phyloP scores from a whole-genome alignment of 108 stramenopile species.

The Cyclotella sp. region DNA sequence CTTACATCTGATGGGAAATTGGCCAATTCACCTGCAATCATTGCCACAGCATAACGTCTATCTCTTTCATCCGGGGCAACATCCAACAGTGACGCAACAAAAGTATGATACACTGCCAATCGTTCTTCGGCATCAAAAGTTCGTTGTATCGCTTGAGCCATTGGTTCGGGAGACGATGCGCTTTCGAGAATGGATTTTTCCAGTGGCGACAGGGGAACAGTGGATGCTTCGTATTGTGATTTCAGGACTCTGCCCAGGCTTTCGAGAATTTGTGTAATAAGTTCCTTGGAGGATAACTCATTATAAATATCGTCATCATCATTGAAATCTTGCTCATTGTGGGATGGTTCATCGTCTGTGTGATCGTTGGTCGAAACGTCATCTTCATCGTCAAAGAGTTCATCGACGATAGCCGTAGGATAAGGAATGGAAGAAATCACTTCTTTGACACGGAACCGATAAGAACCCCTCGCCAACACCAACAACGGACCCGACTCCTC shows the following conservation, averaged over 20 bases:
- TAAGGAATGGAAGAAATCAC: slow-evolving; percentile 74
- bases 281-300: slow-evolving; percentile 48
- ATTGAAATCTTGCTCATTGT: slow-evolving; percentile 52
- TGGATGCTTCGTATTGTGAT: slow-evolving; percentile 40
- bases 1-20: slow-evolving; percentile 60
- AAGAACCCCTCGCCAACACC: slow-evolving; percentile 69
- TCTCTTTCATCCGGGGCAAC: slow-evolving; percentile 59
- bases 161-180: slow-evolving; percentile 44
- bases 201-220: slow-evolving; percentile 60
- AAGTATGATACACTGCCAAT: slow-evolving; percentile 69
- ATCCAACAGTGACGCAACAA: slow-evolving; percentile 66
- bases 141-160: slow-evolving; percentile 39
- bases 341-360: slow-evolving; percentile 32
- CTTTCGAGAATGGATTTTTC: slow-evolving; percentile 78
- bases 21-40: slow-evolving; percentile 82
- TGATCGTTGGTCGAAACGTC: slow-evolving; percentile 20
- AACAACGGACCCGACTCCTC: slow-evolving; percentile 38
- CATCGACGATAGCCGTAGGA: slow-evolving; percentile 82
- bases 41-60: slow-evolving; percentile 63
- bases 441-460: slow-evolving; percentile 80
- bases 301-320: slow-evolving; percentile 62
- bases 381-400: slow-evolving; percentile 75
- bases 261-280: slow-evolving; percentile 60
- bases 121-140: slow-evolving; percentile 70
- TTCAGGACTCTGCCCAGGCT: slow-evolving; percentile 46